Conservation (phyloP, 2,329 filamentous ascomycete genomes). For the Fusarium paranaense region DNA sequence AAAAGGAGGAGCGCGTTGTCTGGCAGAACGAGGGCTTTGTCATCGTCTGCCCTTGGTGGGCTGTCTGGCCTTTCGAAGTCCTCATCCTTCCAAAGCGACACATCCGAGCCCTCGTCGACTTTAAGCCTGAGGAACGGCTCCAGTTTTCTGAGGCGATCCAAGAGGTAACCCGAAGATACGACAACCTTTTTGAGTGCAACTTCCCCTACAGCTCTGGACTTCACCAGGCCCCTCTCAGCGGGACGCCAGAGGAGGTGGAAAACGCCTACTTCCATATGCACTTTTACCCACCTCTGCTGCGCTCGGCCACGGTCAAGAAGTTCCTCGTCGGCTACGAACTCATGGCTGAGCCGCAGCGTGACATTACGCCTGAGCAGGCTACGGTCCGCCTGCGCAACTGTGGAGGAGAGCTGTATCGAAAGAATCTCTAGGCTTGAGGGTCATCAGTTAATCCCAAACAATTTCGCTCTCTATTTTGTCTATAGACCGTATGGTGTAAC, state of each 20-base stretch:
- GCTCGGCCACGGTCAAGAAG: constrained; percentile 94
- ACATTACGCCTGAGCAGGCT: constrained; percentile 97
- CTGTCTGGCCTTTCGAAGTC: constrained; percentile 95
- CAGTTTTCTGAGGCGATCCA: constrained; percentile 86
- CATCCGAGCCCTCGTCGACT: constrained; percentile 85
- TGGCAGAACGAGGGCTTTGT: constrained; percentile 89
- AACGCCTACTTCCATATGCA: constrained; percentile 95
- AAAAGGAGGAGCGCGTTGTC: constrained; percentile 86
- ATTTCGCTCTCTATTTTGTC: constrained; percentile 21
- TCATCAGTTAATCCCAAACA: background rate
- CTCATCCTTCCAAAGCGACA: constrained; percentile 89
- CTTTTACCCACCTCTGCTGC: constrained; percentile 93
- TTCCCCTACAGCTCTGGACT: constrained; percentile 98
- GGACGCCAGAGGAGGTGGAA: constrained; percentile 84
- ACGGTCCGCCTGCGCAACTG: constrained; percentile 80
- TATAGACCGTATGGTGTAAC: constrained; percentile 9
- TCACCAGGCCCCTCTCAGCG: constrained; percentile 91
- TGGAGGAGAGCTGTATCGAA: constrained; percentile 86
- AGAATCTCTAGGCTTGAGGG: constrained; percentile 50
- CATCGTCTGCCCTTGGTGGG: constrained; percentile 97
- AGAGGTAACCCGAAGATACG: constrained; percentile 90
- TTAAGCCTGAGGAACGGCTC: constrained; percentile 76
- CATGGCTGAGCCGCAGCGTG: constrained; percentile 96
- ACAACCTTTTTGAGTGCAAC: constrained; percentile 95
- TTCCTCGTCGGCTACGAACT: constrained; percentile 97